Base-by-base conservation (phyloP, 1,139 yeast species). In the Candida neerlandica region DNA sequence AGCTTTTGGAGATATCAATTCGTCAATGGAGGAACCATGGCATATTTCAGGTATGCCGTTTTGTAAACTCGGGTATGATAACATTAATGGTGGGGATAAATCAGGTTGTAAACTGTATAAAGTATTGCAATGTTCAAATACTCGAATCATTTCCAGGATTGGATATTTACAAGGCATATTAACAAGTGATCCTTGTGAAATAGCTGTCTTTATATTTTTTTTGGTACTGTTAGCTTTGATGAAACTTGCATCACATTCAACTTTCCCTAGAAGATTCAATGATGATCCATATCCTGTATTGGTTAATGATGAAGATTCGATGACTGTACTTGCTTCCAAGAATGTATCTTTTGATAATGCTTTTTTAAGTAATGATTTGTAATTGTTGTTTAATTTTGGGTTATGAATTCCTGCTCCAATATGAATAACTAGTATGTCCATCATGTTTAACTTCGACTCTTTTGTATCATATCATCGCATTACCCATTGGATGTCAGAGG, bases 201-300 rank as follows among this genome's bases (percentile, higher is more conserved):
- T n/a, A 19, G 41, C 44, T 18, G 47, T 45, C 2, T n/a, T n/a
- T n/a, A n/a, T n/a, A n/a, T n/a, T n/a, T n/a, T 41, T 23, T n/a
- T 9, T 34, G 23, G 4, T n/a, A 48, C 23, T 11, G 40, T 45
- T 30, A 21, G 40, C 39, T 19, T 50, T 49, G 7, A 74, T 57
- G 37, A 69, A 64, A 51, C 77, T 65, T 1, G 82, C 79, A 60
- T 83, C 89, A 55, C 85, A 80, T 51, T 77, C 81, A 0, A 81
- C 82, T 3, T 62, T 50, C 0, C 86, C 86, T 2, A 60, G 51
- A 10, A 65, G 50, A 52, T 78, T 78, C 47, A 82, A 63, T 15
- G 81, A 78, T 1, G 86, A 77, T 1, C 87, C 87, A 46, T 58
- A 64, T 0, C 87, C 89, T 3, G 86, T 79, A 58, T 83, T 83